Base-by-base conservation (phyloP, 768 basidiomycete genomes). In the Xerocomellus dryophilus region DNA sequence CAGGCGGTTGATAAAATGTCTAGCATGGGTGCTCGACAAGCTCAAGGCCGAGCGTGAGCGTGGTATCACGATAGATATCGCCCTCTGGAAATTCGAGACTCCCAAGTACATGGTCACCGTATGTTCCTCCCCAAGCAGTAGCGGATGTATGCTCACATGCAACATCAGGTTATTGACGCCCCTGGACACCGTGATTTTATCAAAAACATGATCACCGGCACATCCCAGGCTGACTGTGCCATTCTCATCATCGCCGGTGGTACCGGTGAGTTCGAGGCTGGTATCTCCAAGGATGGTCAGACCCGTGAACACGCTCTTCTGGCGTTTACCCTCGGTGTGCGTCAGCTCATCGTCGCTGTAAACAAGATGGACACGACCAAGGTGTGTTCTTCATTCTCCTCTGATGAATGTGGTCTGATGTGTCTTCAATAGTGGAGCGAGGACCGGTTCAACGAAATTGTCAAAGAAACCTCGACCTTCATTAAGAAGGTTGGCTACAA, bases 311-410 rank as follows among this genome's bases (percentile, higher is more conserved):
- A 99, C 82, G 97, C 97, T 64, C 90, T 99, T 66, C 85, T 98
- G 73, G 95, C 96, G 72, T 98, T 97, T 86, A 99, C 97, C 68
- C 93, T 98, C 68, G 97, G 97, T 87, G 97, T 99, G 75, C 86
- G 93, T 77, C 97, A 99, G 81, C 92, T 99, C 78, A 98, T 99
- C 73, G 95, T 99, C 59, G 93, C 95, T 66, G 88, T 98, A 80
- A 99, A 99, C 90, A 99, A 99, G 85, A 99, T 98, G 97, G 97
- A 99, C 82, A 98, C 96, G 64, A 93, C 92, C 76, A 96, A 96
- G 81, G 91, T 88, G 51, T 14, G 76, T 69, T 27, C 3, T 12
- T 31, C 11, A 20, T 15, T 43, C 14, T 36, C 2, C 17, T 44
- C 15, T 15, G 27, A 14, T 36, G 17, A 35, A 29, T 34, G 21